These are phyloP conservation scores for Hanseniaspora uvarum DNA, from an alignment of 1,139 yeast genomes.

Conservation along the genomic window DNA sequence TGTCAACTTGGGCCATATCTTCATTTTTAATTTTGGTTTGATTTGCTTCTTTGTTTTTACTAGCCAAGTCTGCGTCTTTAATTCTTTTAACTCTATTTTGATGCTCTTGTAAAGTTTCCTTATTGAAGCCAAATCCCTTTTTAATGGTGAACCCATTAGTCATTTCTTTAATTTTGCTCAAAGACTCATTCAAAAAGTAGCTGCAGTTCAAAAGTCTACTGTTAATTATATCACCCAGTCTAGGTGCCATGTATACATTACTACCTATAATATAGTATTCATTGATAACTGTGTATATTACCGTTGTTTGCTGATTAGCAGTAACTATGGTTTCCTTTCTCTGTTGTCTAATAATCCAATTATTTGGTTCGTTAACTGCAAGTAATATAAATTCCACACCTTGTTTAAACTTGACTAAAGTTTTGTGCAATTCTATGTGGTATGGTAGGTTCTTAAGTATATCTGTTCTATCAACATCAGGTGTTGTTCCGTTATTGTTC, in stretches of 20 bases:
- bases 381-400: conserved; percentile 80
- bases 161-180: conserved; percentile 24
- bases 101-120: conserved; percentile 13
- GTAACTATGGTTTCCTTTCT: conserved; percentile 37
- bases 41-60: neutral
- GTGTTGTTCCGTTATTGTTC: conserved; percentile 21
- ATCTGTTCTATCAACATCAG: conserved; percentile 22
- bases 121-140: conserved; percentile 29
- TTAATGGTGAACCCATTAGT: conserved; percentile 29
- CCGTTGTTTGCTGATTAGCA: conserved; percentile 27
- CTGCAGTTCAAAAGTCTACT: conserved; percentile 40
- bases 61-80: conserved; percentile 1
- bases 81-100: neutral
- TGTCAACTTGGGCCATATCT: neutral
- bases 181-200: conserved; percentile 25
- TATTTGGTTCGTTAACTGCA: conserved; percentile 72
- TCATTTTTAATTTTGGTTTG: neutral
- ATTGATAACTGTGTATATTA: conserved; percentile 39
- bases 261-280: conserved; percentile 88
- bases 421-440: conserved; percentile 36
- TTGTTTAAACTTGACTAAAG: conserved; percentile 56
- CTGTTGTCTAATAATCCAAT: conserved; percentile 85
- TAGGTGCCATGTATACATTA: conserved; percentile 84
- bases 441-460: conserved; percentile 27
- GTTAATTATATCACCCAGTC: conserved; percentile 44